These are phyloP conservation scores for Karstenula rhodostoma DNA, from an alignment of 2,329 filamentous ascomycete genomes.

Conservation along the genomic window DNA sequence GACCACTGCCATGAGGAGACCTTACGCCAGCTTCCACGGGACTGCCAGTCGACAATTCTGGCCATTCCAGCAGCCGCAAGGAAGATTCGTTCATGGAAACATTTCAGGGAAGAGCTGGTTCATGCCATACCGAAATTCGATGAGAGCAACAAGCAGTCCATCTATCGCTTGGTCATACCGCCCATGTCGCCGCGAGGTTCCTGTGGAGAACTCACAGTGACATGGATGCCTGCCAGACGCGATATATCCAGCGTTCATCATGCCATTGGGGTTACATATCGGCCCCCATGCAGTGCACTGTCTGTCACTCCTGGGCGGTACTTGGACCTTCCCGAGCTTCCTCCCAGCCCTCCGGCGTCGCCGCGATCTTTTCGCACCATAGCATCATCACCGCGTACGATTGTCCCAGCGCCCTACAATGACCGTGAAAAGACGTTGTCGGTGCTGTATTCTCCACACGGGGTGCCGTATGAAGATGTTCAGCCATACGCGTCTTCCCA, in stretches of 20 bases:
- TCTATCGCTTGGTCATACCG: slow-evolving; percentile 63
- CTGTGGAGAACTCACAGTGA: slow-evolving; percentile 74
- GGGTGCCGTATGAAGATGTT: slow-evolving; percentile 63
- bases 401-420: slow-evolving; percentile 43
- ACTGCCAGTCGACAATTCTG: slow-evolving; percentile 68
- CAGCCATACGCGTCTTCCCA: slow-evolving; percentile 65
- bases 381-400: slow-evolving; percentile 42
- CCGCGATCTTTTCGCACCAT: slow-evolving; percentile 44
- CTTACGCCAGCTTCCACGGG: slow-evolving; percentile 67
- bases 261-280: slow-evolving; percentile 76
- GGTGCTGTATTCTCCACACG: slow-evolving; percentile 71
- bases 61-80: slow-evolving; percentile 71
- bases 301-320: slow-evolving; percentile 44
- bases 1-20: slow-evolving; percentile 77
- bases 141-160: slow-evolving; percentile 47
- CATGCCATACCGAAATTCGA: slow-evolving; percentile 55
- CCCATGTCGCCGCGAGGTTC: slow-evolving; percentile 61
- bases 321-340: slow-evolving; percentile 45
- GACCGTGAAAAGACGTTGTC: slow-evolving; percentile 61
- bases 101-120: slow-evolving; percentile 65
- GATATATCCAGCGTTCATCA: slow-evolving; percentile 70
- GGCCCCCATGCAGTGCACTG: slow-evolving; percentile 60
- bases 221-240: slow-evolving; percentile 68
- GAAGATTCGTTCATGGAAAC: slow-evolving; percentile 71
- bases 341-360: slow-evolving; percentile 42